Percentiles rank a stretch among this genome's conserved stretches.
Conservation (phyloP, 768 basidiomycete species). For the Xerocomellus chrysenteron region DNA sequence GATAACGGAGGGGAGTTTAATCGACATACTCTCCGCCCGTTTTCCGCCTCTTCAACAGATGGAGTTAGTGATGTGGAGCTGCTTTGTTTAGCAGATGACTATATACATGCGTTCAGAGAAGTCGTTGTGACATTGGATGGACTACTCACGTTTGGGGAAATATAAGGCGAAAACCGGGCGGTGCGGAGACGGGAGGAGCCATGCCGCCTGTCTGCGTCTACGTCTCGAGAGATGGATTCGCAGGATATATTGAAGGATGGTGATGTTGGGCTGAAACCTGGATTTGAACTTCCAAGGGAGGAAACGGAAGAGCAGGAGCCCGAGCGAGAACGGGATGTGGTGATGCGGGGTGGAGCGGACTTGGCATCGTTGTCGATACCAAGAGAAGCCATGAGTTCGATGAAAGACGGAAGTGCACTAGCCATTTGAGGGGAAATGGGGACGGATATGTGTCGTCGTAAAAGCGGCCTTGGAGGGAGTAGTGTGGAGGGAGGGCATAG, state of each 20-base stretch:
- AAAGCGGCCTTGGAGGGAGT: conserved; percentile 16
- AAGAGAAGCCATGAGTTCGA: conserved; percentile 82
- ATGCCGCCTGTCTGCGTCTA: conserved; percentile 31
- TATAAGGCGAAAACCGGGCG: conserved; percentile 32
- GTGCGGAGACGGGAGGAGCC: conserved; percentile 26
- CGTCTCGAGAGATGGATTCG: conserved; percentile 28
- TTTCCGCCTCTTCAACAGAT: conserved; percentile 26
- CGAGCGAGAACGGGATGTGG: conserved; percentile 31
- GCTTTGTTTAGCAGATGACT: conserved; percentile 46
- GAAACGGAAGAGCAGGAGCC: conserved; percentile 49
- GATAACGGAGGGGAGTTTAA: conserved; percentile 28
- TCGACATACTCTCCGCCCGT: conserved; percentile 34
- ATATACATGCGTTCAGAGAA: conserved; percentile 18
- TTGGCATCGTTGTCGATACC: conserved; percentile 58
- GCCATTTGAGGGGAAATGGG: conserved; percentile 50
- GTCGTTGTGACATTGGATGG: neutral
- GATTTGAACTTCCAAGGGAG: conserved; percentile 38
- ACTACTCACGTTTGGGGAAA: conserved; percentile 26
- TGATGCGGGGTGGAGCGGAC: conserved; percentile 30
- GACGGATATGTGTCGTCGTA: conserved; percentile 18
- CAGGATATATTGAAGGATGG: conserved; percentile 36
- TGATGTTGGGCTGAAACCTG: conserved; percentile 31
- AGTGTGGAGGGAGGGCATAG: conserved; percentile 17
- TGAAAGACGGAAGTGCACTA: conserved; percentile 75
- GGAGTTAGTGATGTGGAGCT: conserved; percentile 42